Conservation (phyloP, 2,329 filamentous ascomycete species). For the Pyrenophora graminea region DNA sequence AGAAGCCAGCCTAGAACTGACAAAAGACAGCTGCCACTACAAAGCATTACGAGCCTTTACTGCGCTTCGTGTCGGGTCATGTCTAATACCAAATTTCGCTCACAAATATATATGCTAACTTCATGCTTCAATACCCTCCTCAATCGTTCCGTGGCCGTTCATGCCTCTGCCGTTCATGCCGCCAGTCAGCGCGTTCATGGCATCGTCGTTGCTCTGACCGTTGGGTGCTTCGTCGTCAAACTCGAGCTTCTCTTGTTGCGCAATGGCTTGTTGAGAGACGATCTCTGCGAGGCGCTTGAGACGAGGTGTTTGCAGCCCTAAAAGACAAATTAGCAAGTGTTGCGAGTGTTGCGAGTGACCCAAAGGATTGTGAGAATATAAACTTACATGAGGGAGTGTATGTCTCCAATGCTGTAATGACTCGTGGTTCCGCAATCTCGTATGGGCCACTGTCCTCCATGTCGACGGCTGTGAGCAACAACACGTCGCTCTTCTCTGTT, state of each 20-base stretch:
- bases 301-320: constrained; percentile 93
- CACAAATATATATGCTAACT: constrained; percentile 13
- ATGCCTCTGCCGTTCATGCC: constrained; percentile 19
- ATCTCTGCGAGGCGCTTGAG: constrained; percentile 98
- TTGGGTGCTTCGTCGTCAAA: constrained; percentile 39
- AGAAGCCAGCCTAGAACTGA: constrained; percentile 8
- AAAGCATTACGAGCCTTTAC: constrained; percentile 3
- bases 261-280: constrained; percentile 92
- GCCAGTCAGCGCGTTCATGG: constrained; percentile 22
- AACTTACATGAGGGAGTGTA: constrained; percentile 94
- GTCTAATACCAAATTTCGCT: constrained; percentile 16
- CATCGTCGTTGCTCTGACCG: constrained; percentile 25
- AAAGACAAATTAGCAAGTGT: constrained; percentile 32
- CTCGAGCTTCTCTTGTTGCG: constrained; percentile 87
- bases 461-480: constrained; percentile 90
- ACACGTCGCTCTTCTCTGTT: constrained; percentile 96
- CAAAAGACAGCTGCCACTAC: constrained; percentile 5
- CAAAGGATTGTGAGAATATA: not conserved
- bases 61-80: constrained; percentile 11
- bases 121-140: constrained; percentile 25
- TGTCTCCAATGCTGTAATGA: constrained; percentile 94
- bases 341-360: not conserved
- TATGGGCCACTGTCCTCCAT: constrained; percentile 99
- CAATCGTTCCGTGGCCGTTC: constrained; percentile 24
- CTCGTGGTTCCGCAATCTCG: constrained; percentile 94